Conservation (phyloP, 2,329 filamentous ascomycete genomes). For the Sporothrix inflata region DNA sequence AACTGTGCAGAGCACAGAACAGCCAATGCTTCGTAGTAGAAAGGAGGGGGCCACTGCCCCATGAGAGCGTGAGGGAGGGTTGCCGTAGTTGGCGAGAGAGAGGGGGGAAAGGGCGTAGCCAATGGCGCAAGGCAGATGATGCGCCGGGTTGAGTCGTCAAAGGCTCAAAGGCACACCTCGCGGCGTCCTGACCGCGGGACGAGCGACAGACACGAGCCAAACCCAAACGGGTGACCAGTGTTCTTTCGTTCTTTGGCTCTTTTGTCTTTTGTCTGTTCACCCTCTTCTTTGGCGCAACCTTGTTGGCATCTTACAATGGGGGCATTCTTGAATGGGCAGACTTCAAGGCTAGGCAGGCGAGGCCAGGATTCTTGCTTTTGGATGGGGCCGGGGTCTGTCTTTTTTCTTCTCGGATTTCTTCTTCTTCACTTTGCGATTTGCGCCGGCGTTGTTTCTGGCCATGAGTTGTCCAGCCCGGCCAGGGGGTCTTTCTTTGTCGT, state of each 20-base stretch:
- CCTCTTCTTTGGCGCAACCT: background rate
- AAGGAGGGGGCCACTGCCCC: background rate
- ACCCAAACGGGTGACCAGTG: constrained; percentile 27
- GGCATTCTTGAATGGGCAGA: constrained; percentile 11
- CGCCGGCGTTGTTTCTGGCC: constrained; percentile 5
- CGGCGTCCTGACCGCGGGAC: constrained; percentile 10
- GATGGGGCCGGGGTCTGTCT: background rate
- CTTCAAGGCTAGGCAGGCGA: background rate
- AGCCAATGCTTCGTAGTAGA: background rate
- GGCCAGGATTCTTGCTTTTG: constrained; percentile 4
- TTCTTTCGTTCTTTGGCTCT: background rate
- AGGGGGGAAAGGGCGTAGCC: constrained; percentile 8
- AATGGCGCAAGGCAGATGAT: constrained; percentile 29
- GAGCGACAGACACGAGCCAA: constrained; percentile 17
- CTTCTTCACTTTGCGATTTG: background rate
- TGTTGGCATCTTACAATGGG: constrained; percentile 3
- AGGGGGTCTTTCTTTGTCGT: constrained; percentile 12
- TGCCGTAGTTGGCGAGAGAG: background rate
- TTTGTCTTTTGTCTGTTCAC: background rate
- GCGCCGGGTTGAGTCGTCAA: constrained; percentile 22
- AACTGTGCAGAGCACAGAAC: background rate
- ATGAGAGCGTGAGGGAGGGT: background rate
- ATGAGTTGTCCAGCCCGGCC: constrained; percentile 1
- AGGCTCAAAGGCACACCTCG: constrained; percentile 15
- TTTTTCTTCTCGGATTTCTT: background rate